phyloP scores from a whole-genome alignment of 1,284 basidiomycete species.

The Ceratobasidium papillatum region DNA sequence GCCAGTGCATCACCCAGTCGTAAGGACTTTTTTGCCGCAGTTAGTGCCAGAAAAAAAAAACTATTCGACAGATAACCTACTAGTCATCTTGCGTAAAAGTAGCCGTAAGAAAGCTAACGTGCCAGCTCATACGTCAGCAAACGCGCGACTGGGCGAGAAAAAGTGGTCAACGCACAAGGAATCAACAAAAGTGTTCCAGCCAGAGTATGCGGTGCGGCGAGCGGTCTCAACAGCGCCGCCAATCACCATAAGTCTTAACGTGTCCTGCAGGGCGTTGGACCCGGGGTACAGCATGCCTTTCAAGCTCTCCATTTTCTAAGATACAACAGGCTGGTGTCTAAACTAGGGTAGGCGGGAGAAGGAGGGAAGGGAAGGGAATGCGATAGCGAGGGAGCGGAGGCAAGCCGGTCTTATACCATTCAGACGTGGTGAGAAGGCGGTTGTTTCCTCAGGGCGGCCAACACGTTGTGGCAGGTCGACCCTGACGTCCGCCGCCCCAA shows the following conservation, averaged over 20 bases:
- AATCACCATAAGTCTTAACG: conserved; percentile 78
- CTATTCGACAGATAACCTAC: conserved; percentile 27
- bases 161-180: conserved; percentile 59
- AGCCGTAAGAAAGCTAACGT: conserved; percentile 74
- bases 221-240: conserved; percentile 81
- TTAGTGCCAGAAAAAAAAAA: neutral
- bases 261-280: conserved; percentile 33
- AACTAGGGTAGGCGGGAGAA: conserved; percentile 10
- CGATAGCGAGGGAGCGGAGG: neutral
- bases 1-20: conserved; percentile 80
- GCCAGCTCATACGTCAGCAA: conserved; percentile 5
- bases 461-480: neutral
- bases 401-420: conserved; percentile 33
- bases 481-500: conserved; percentile 6
- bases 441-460: neutral
- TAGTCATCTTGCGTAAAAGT: conserved; percentile 87
- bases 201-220: conserved; percentile 69
- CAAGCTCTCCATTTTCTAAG: conserved; percentile 63
- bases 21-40: conserved; percentile 41
- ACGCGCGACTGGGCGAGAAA: neutral
- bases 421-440: conserved; percentile 1
- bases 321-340: conserved; percentile 1
- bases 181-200: conserved; percentile 86
- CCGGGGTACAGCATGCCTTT: conserved; percentile 69
- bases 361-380: conserved; percentile 11